These are phyloP conservation scores for Aspergillus ustus DNA, from an alignment of 2,329 filamentous ascomycete genomes.

Conservation along the genomic window DNA sequence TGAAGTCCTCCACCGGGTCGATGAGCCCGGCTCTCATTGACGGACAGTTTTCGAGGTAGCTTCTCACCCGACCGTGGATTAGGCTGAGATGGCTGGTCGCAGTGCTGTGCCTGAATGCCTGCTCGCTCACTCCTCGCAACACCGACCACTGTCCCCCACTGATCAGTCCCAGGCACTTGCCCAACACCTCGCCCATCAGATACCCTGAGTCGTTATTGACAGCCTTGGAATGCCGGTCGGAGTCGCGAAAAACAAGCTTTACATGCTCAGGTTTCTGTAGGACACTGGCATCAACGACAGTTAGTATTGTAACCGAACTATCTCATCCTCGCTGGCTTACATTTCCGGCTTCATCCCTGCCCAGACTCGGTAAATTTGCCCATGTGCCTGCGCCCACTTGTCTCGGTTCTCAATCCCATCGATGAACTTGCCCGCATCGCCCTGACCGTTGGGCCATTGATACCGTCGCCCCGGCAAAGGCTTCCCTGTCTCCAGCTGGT, in stretches of 20 bases:
- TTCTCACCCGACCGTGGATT: too few relatives aligned
- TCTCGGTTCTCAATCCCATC: slow-evolving; percentile 37
- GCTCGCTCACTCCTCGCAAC: slow-evolving; percentile 8
- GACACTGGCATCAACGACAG: slow-evolving; percentile 32
- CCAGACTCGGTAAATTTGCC: slow-evolving; percentile 47
- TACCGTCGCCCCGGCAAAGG: slow-evolving; percentile 7
- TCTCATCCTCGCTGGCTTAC: slow-evolving; percentile 28
- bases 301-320: too few relatives aligned
- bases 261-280: slow-evolving; percentile 43
- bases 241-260: slow-evolving; percentile 48
- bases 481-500: background rate
- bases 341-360: slow-evolving; percentile 45
- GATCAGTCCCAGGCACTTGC: slow-evolving; percentile 50
- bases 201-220: slow-evolving; percentile 48
- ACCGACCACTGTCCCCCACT: slow-evolving; percentile 29
- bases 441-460: slow-evolving; percentile 46
- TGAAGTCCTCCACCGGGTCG: slow-evolving; percentile 36
- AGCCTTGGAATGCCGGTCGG: slow-evolving; percentile 50
- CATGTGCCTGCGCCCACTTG: slow-evolving; percentile 40
- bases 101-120: background rate
- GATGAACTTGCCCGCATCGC: slow-evolving; percentile 47
- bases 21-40: background rate
- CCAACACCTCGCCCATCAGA: slow-evolving; percentile 47
- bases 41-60: background rate
- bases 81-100: too few relatives aligned